A percentile compares a stretch with the other conserved stretches of the same genome.
These are phyloP conservation scores for Nakazawaea ernobii DNA, from an alignment of 805 yeast species.

Conservation along the genomic window DNA sequence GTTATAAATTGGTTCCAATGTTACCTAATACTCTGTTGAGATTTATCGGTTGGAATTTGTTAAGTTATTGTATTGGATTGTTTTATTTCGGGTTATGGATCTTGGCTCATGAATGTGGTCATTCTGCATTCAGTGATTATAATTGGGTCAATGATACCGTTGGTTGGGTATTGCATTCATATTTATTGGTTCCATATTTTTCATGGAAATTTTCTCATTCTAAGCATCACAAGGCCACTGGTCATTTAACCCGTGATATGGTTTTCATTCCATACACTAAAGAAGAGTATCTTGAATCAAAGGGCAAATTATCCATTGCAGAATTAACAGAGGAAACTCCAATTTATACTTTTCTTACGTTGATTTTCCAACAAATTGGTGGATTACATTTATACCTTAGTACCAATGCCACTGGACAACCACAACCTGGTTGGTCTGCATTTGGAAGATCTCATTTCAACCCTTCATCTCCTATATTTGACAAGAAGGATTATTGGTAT, in stretches of 20 bases:
- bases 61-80: slow-evolving; percentile 36
- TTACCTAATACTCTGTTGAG: slow-evolving; percentile 29
- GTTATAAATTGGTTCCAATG: slow-evolving; percentile 36
- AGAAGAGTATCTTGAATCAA: slow-evolving; percentile 41
- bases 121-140: slow-evolving; percentile 74
- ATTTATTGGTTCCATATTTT: slow-evolving; percentile 76
- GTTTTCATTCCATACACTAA: slow-evolving; percentile 74
- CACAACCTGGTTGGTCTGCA: slow-evolving; percentile 37
- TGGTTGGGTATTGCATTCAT: slow-evolving; percentile 82
- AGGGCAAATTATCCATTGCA: slow-evolving; percentile 32
- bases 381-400: slow-evolving; percentile 70
- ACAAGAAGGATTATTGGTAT: slow-evolving; percentile 65
- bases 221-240: slow-evolving; percentile 88
- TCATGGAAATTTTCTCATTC: slow-evolving; percentile 83
- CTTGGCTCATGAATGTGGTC: slow-evolving; percentile 80
- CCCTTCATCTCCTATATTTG: slow-evolving; percentile 72
- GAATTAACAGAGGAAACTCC: slow-evolving; percentile 76
- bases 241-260: slow-evolving; percentile 76
- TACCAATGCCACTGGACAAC: slow-evolving; percentile 75
- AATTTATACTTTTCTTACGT: slow-evolving; percentile 46
- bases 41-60: slow-evolving; percentile 35
- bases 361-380: slow-evolving; percentile 65
- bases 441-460: slow-evolving; percentile 60
- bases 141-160: slow-evolving; percentile 68
- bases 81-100: slow-evolving; percentile 58